Percentiles rank a stretch among this genome's conserved stretches.
These are phyloP conservation scores for Mycena albidolilacea DNA, from an alignment of 768 basidiomycete genomes.

Conservation along the genomic window DNA sequence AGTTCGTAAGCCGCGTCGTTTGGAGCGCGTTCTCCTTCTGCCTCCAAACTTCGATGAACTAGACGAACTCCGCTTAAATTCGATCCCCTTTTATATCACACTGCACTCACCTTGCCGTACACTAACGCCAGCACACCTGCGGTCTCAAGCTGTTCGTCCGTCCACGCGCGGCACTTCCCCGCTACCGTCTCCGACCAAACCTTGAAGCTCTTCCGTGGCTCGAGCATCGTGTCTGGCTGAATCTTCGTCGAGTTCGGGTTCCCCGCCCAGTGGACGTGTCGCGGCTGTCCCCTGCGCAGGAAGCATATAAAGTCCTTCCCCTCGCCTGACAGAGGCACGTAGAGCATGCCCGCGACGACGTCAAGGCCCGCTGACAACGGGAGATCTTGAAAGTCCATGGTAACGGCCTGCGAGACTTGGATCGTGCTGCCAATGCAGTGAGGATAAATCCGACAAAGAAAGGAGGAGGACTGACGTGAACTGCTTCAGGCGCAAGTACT, in stretches of 20 bases:
- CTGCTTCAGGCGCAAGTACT: conserved; percentile 82
- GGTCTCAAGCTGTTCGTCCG: conserved; percentile 87
- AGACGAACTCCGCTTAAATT: conserved; percentile 1
- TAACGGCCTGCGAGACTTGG: conserved; percentile 79
- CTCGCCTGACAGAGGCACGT: conserved; percentile 79
- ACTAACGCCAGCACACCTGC: conserved; percentile 85
- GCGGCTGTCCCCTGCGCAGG: conserved; percentile 79
- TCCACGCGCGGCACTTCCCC: conserved; percentile 80
- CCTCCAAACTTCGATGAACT: conserved; percentile 91
- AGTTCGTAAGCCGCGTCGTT: conserved; percentile 79
- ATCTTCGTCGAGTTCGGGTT: conserved; percentile 72
- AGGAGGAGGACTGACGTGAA: conserved; percentile 66
- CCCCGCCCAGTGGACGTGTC: conserved; percentile 86
- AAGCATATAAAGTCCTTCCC: conserved; percentile 89
- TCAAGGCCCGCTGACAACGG: conserved; percentile 61
- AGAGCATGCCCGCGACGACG: conserved; percentile 80
- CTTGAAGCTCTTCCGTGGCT: conserved; percentile 87
- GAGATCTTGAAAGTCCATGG: conserved; percentile 81
- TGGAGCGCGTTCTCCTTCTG: conserved; percentile 84
- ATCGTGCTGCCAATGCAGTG: conserved; percentile 61
- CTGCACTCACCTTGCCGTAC: conserved; percentile 74
- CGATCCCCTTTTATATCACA: not conserved
- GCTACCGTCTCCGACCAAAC: conserved; percentile 83
- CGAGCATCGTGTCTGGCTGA: conserved; percentile 58
- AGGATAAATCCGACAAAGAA: not conserved